A percentile compares a stretch with the other conserved stretches of the same genome.
Conservation (phyloP, 1,139 yeast genomes). For the Geotrichum restrictum region DNA sequence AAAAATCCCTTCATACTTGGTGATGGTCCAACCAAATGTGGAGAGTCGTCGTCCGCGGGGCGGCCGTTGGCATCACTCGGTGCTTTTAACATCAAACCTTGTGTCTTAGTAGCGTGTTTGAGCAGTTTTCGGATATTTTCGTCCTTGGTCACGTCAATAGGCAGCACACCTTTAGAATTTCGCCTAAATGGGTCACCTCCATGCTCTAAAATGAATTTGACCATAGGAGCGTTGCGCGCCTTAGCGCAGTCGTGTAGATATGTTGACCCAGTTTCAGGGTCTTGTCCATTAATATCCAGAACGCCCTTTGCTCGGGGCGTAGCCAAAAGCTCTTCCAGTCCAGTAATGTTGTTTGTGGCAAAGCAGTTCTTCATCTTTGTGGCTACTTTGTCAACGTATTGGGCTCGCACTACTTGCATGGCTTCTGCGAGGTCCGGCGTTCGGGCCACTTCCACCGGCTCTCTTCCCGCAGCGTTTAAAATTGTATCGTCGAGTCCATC, state of each 20-base stretch:
- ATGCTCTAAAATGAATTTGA: slow-evolving; percentile 80
- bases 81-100: slow-evolving; percentile 41
- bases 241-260: slow-evolving; percentile 86
- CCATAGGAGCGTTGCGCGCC: slow-evolving; percentile 75
- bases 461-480: slow-evolving; percentile 62
- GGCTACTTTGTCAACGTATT: slow-evolving; percentile 74
- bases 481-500: slow-evolving; percentile 79
- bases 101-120: slow-evolving; percentile 76
- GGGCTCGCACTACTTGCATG: slow-evolving; percentile 77
- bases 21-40: slow-evolving; percentile 40
- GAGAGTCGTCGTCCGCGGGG: slow-evolving; percentile 15
- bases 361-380: slow-evolving; percentile 65
- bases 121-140: slow-evolving; percentile 63
- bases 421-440: slow-evolving; percentile 63
- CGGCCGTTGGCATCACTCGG: slow-evolving; percentile 9
- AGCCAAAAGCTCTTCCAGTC: slow-evolving; percentile 61
- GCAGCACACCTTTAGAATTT: slow-evolving; percentile 75
- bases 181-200: slow-evolving; percentile 96
- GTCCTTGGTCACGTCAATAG: slow-evolving; percentile 64
- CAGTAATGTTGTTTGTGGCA: slow-evolving; percentile 60
- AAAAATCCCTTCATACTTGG: slow-evolving; percentile 88
- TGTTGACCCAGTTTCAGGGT: slow-evolving; percentile 90
- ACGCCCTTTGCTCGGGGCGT: slow-evolving; percentile 76
- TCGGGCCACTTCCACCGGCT: slow-evolving; percentile 72
- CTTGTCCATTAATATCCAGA: slow-evolving; percentile 88